Percentiles rank a stretch among this genome's conserved stretches.
phyloP scores from a whole-genome alignment of 805 yeast genomes.

The Schwanniomyces vanrijiae region DNA sequence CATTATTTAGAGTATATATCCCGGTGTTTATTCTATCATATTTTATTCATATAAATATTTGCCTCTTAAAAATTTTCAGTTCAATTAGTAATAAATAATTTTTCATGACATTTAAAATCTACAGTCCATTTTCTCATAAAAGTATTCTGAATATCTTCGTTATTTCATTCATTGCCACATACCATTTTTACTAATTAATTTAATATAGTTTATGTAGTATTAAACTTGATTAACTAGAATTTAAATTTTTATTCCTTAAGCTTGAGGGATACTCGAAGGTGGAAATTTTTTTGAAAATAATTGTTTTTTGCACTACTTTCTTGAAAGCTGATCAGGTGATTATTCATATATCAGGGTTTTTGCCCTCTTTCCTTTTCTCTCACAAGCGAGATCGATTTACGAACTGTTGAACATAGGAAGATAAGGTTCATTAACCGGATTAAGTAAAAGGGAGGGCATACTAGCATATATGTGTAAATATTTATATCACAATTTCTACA shows the following conservation, averaged over 20 bases:
- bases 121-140: background rate
- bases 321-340: background rate
- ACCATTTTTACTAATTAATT: conserved; percentile 42
- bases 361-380: conserved; percentile 2
- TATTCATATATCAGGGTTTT: conserved; percentile 2
- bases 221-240: background rate
- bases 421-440: too few relatives aligned
- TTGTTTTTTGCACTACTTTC: background rate
- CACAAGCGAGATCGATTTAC: background rate
- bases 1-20: too few relatives aligned
- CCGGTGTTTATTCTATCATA: too few relatives aligned
- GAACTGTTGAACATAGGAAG: too few relatives aligned
- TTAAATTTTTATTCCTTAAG: conserved; percentile 1
- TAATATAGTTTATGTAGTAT: conserved; percentile 10
- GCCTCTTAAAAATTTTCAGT: too few relatives aligned
- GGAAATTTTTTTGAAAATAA: background rate
- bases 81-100: too few relatives aligned
- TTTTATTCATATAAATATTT: too few relatives aligned
- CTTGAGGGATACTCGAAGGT: background rate
- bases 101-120: too few relatives aligned
- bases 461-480: too few relatives aligned
- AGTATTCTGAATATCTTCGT: background rate
- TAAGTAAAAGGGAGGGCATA: too few relatives aligned
- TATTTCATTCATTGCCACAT: conserved; percentile 21
- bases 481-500: too few relatives aligned